A percentile compares a stretch with the other conserved stretches of the same genome.
Evolutionary conservation across 2,329 filamentous ascomycete genomes (phyloP).

Genomic region (Epichloe gansuensis): DNA sequence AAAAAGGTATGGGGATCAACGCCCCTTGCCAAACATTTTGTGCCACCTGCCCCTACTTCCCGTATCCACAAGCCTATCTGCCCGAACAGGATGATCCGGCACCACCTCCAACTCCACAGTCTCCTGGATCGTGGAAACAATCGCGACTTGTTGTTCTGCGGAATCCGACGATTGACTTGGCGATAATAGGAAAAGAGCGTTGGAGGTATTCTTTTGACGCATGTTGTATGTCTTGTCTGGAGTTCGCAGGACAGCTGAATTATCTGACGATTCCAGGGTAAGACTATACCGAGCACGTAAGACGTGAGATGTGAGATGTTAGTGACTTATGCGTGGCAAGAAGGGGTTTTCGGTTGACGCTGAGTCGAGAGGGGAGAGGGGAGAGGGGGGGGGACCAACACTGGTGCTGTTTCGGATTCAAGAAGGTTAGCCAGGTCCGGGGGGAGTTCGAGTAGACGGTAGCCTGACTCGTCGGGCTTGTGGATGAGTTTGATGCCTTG

Average conservation of each 20-base stretch:
- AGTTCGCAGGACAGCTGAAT: conserved; percentile 38
- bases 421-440: conserved; percentile 43
- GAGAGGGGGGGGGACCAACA: conserved; percentile 33
- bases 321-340: background rate
- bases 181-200: conserved; percentile 45
- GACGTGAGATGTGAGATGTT: background rate
- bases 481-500: conserved; percentile 39
- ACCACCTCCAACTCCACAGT: conserved; percentile 46
- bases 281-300: conserved; percentile 21
- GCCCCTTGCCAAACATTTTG: conserved; percentile 38
- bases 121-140: conserved; percentile 45
- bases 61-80: conserved; percentile 16
- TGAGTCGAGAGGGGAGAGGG: conserved; percentile 6
- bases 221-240: conserved; percentile 42
- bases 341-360: background rate
- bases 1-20: conserved; percentile 15
- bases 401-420: conserved; percentile 38
- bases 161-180: conserved; percentile 12
- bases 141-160: conserved; percentile 26
- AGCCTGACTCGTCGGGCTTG: conserved; percentile 34
- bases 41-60: conserved; percentile 43
- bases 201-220: conserved; percentile 55
- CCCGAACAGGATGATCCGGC: conserved; percentile 18
- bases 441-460: conserved; percentile 50
- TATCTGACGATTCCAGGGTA: conserved; percentile 34